Evolutionary conservation across 805 yeast genomes (phyloP).

Genomic region (Saccharomycopsis malanga): DNA sequence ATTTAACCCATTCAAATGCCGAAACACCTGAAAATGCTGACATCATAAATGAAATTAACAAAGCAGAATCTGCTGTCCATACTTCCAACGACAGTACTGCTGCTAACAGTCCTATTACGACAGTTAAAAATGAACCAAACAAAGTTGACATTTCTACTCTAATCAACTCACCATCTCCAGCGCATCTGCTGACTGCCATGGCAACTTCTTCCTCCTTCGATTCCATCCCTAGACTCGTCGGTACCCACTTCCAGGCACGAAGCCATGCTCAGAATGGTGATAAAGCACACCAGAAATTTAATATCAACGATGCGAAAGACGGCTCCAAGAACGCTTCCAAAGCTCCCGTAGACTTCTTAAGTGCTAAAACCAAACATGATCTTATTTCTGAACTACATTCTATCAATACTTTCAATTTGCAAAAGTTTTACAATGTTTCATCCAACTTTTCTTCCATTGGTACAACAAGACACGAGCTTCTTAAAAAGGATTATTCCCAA

Average conservation of each 20-base stretch:
- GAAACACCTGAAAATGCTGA: too few species aligned
- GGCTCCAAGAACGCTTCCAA: too few species aligned
- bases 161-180: neutral
- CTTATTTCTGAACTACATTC: slow-evolving; percentile 4
- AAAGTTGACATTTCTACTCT: neutral
- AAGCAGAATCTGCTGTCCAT: neutral
- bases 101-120: neutral
- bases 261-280: too few species aligned
- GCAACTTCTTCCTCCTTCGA: too few species aligned
- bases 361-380: slow-evolving; percentile 6
- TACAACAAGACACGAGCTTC: slow-evolving; percentile 8
- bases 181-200: neutral
- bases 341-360: neutral
- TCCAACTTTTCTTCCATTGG: slow-evolving; percentile 13
- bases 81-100: neutral
- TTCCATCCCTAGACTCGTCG: too few species aligned
- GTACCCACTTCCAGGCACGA: too few species aligned
- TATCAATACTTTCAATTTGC: neutral
- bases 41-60: too few species aligned
- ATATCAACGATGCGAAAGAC: too few species aligned
- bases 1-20: too few species aligned
- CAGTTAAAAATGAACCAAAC: neutral
- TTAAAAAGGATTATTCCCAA: slow-evolving; percentile 16
- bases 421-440: slow-evolving; percentile 7
- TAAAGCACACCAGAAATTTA: too few species aligned